Base-by-base conservation (phyloP, 805 yeast species). In the Candida vartiovaarae region DNA sequence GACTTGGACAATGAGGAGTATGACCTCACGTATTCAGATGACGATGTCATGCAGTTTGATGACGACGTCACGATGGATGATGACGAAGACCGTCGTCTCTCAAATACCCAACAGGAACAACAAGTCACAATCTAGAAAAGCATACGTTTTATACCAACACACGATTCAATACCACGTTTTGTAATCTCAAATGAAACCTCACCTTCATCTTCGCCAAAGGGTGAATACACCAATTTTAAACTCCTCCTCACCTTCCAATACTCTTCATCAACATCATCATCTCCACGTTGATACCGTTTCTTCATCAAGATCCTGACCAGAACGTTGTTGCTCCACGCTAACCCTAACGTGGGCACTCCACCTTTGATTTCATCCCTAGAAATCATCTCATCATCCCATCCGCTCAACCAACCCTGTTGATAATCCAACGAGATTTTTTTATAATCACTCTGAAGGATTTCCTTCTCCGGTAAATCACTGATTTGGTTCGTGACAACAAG, bases 401-500 rank as follows among this genome's bases (percentile, higher is more conserved):
- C 96, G 23, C 78, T 72, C 37, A 78, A 65, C 74, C 83, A 78
- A 6, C 90, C 85, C 20, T 80, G 54, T 56, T 88, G 95, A 55
- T 79, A 76, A 44, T 82, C 84, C 40, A 73, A 63, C 34, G 58
- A 70, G 51, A 51, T 55, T n/a, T 58, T 53, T 33, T 49, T 49
- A 37, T 39, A 52, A 26, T 57, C 56, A 3, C 50, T 56, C 7
- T 53, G 48, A 8, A 58, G 27, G 6, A 58, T 47, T 23, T 40
- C 44, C 34, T 41, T 53, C 1, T 61, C 46, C 0, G 77, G 72
- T 45, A 74, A 72, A 54, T 84, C 91, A 34, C 89, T 75, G 2
- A 89, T 87, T 61, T 90, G 96, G 54, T 90, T 89, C 0, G 89
- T 75, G 2, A 84, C 73, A 0, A 87, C 78, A 0, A 90, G 62